These are phyloP conservation scores for Wickerhamomyces sp. DNA, from an alignment of 1,139 yeast species.

Conservation along the genomic window DNA sequence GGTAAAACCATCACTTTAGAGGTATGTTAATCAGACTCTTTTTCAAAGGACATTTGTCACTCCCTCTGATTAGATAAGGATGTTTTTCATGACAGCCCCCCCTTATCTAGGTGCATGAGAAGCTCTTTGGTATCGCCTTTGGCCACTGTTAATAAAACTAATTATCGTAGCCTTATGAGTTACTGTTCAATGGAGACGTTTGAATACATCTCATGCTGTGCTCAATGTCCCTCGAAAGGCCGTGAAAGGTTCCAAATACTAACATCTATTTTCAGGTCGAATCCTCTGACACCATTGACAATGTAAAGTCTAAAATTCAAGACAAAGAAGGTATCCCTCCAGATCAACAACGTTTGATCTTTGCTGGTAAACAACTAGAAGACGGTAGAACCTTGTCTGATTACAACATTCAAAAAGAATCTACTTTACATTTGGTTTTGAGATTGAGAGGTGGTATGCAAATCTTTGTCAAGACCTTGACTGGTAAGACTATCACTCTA, in stretches of 20 bases:
- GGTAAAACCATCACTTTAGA: constrained; percentile 36
- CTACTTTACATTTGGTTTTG: constrained; percentile 50
- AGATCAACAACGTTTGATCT: constrained; percentile 80
- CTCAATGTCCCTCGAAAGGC: no score
- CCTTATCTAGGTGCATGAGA: constrained; percentile 31
- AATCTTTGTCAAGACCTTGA: constrained; percentile 61
- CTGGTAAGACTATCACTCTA: constrained; percentile 75
- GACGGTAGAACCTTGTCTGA: constrained; percentile 78
- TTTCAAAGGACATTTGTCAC: not conserved
- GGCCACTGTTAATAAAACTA: not conserved
- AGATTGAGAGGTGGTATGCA: constrained; percentile 69
- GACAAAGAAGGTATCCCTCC: constrained; percentile 92
- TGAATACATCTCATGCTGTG: not conserved
- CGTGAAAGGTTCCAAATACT: constrained; percentile 35
- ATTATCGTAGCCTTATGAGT: not conserved
- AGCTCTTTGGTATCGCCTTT: not conserved
- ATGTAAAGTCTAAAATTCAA: constrained; percentile 83
- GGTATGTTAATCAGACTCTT: constrained; percentile 23
- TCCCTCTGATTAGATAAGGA: not conserved
- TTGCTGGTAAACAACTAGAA: constrained; percentile 41
- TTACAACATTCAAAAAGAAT: constrained; percentile 73
- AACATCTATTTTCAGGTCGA: constrained; percentile 62
- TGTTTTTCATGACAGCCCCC: constrained; percentile 40
- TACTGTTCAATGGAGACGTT: no score
- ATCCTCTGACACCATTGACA: constrained; percentile 86